phyloP scores from a whole-genome alignment of 768 basidiomycete species.

The Xanthoconium stramineum region DNA sequence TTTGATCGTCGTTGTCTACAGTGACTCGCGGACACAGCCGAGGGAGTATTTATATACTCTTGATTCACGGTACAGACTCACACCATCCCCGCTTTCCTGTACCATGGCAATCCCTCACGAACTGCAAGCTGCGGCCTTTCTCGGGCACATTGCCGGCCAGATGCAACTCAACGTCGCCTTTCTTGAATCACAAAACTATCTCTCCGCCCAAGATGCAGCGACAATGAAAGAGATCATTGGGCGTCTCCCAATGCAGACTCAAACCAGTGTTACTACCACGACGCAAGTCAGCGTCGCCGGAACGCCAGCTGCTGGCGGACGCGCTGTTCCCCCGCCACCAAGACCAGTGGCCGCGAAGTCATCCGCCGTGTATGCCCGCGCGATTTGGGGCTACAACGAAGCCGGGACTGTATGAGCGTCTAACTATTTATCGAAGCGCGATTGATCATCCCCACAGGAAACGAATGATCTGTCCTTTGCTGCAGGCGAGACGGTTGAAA shows the following conservation, averaged over 20 bases:
- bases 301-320: constrained; percentile 1
- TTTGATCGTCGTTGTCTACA: constrained; percentile 7
- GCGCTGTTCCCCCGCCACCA: constrained; percentile 19
- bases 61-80: background rate
- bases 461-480: constrained; percentile 76
- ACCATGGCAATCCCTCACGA: constrained; percentile 26
- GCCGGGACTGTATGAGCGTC: constrained; percentile 42
- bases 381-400: constrained; percentile 68
- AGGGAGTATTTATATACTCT: constrained; percentile 11
- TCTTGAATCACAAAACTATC: constrained; percentile 51
- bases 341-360: constrained; percentile 5
- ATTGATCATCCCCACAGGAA: constrained; percentile 46
- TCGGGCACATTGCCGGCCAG: constrained; percentile 58
- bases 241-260: constrained; percentile 37
- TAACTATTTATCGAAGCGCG: background rate
- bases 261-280: constrained; percentile 12
- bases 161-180: constrained; percentile 57
- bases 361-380: constrained; percentile 41
- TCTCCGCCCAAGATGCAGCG: constrained; percentile 46
- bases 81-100: no score
- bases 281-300: constrained; percentile 10
- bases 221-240: constrained; percentile 42
- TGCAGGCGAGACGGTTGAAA: constrained; percentile 72
- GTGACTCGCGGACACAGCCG: constrained; percentile 10
- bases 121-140: constrained; percentile 40